A percentile compares a stretch with the other conserved stretches of the same genome.
These are phyloP conservation scores for Actinidia arguta DNA, from an alignment of 179 eudicot genomes.

Conservation along the genomic window DNA sequence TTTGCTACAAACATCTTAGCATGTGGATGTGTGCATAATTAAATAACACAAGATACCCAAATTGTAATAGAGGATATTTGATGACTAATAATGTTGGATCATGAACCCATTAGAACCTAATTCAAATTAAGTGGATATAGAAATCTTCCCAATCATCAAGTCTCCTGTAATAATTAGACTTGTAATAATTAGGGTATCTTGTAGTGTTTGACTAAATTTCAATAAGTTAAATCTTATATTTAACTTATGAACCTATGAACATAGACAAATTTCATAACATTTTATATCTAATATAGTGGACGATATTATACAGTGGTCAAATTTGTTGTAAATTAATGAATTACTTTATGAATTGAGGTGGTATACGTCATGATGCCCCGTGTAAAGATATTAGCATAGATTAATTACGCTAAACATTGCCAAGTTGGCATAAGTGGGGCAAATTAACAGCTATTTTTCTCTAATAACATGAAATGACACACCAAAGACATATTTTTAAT, in stretches of 20 bases:
- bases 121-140: background rate
- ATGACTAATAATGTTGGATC: background rate
- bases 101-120: background rate
- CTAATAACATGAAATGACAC: background rate
- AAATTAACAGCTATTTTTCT: background rate
- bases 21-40: background rate
- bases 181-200: too few species aligned
- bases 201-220: background rate
- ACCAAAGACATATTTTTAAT: background rate
- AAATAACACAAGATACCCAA: background rate
- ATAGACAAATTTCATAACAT: background rate
- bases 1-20: slow-evolving; percentile 11
- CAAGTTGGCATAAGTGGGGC: slow-evolving; percentile 16
- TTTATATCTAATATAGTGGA: too few species aligned
- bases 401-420: background rate
- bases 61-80: background rate
- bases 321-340: background rate
- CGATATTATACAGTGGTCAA: too few species aligned
- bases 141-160: background rate
- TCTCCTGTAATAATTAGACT: background rate
- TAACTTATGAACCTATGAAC: background rate
- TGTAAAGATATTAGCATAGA: background rate
- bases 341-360: background rate
- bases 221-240: background rate
- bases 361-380: background rate